Base-by-base conservation (phyloP, 768 basidiomycete genomes). In the Leccinum incarnatum region DNA sequence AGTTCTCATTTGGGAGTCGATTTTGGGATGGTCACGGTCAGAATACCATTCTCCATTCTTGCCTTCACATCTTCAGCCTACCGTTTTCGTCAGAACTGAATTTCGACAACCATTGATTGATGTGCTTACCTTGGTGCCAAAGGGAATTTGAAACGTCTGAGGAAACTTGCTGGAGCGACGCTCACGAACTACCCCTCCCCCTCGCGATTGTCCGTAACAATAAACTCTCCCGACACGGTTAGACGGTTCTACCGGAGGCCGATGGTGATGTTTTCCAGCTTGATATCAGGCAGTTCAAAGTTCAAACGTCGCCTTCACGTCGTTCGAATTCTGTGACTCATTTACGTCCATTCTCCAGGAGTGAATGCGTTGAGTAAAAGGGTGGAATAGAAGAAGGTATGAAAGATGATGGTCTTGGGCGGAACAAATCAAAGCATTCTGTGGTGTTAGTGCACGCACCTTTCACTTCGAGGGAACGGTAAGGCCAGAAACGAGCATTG, bases 191-290 rank as follows among this genome's bases (percentile, higher is more conserved):
- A 80, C 6, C 78, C 79, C 17, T 62, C 62, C 54, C 77, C 72
- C 4, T 77, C 75, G 40, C 65, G 68, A 17, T 77, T 70, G 1
- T 64, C 23, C 3, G 76, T 70, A 3, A 65, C 37, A 12, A 72
- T 72, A 50, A 63, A 72, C 67, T 83, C 77, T 40, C 79, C 83
- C 0, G 78, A 77, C 37, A 83, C 71, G 5, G 72, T 79, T 56
- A 84, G 70, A 37, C 76, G 75, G 56, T 75, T 73, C 56, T 80
- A 75, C 48, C 76, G 74, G 25, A 82, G 68, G 59, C 81, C 77
- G 52, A 84, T 78, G 34, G 67, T 68, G 52, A 84, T 76, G 54
- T 80, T 74, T 54, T 80, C 78, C 63, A 79, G 79, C 62, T 76
- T 78, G 53, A 84, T 62, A 6, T 83, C 81, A 3, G 57, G 57